Evolutionary conservation across 768 basidiomycete genomes (phyloP).

Genomic region (Mycena capillaripes): DNA sequence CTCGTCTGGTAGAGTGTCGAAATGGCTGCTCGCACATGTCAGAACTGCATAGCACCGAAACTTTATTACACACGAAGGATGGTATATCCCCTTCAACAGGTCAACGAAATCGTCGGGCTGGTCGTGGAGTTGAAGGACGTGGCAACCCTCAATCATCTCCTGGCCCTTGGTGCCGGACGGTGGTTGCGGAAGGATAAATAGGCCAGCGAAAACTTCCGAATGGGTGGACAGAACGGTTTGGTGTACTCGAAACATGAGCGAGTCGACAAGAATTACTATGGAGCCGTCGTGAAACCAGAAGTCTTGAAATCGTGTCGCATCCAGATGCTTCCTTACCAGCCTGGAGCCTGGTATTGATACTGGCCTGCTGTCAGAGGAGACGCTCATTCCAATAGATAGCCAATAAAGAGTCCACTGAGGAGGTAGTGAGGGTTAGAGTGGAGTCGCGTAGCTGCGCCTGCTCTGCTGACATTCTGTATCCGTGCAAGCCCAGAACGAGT

Average conservation of each 20-base stretch:
- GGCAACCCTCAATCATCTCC: conserved; percentile 62
- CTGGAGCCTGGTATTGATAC: neutral
- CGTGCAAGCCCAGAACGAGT: neutral
- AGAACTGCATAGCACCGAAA: neutral
- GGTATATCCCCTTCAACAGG: conserved; percentile 66
- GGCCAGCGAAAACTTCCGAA: conserved; percentile 75
- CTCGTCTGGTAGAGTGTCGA: conserved; percentile 55
- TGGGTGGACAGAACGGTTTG: conserved; percentile 64
- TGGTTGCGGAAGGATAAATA: conserved; percentile 69
- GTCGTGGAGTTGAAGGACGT: conserved; percentile 66
- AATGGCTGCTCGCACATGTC: conserved; percentile 44
- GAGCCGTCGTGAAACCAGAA: conserved; percentile 65
- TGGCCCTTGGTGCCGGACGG: conserved; percentile 41
- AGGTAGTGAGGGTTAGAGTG: neutral
- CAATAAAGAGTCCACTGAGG: neutral
- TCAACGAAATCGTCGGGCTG: conserved; percentile 60
- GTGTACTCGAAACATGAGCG: conserved; percentile 59
- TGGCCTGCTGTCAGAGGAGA: neutral
- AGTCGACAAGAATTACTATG: conserved; percentile 56
- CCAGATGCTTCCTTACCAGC: conserved; percentile 32
- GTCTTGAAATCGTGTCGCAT: conserved; percentile 44
- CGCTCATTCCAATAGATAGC: conserved; percentile 14
- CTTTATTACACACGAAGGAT: conserved; percentile 53
- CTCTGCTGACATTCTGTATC: conserved; percentile 10
- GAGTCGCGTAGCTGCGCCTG: neutral